Percentiles rank a stretch among this genome's conserved stretches.
These are phyloP conservation scores for Eucalyptus brandiana DNA, from an alignment of 345 rosid genomes.

Conservation along the genomic window DNA sequence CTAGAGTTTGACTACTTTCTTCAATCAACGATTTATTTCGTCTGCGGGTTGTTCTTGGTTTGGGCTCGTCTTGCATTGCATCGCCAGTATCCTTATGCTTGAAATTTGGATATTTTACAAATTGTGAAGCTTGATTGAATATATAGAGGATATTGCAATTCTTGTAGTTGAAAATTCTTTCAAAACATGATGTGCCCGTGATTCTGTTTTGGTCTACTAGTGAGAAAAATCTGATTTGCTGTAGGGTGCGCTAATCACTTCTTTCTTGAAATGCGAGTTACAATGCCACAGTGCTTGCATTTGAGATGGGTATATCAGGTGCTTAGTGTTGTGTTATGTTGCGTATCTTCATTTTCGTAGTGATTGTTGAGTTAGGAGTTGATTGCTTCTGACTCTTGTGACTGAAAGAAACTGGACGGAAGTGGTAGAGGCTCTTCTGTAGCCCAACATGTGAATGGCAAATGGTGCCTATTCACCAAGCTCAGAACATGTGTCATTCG, in stretches of 20 bases:
- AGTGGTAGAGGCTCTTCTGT: background rate
- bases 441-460: background rate
- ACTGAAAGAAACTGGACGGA: background rate
- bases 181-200: background rate
- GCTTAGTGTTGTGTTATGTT: background rate
- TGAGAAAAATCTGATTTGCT: background rate
- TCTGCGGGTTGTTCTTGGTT: too few species aligned
- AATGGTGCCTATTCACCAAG: background rate
- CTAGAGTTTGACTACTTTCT: too few species aligned
- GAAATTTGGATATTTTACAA: background rate
- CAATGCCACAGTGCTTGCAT: background rate
- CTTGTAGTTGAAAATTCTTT: background rate
- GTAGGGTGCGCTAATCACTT: background rate
- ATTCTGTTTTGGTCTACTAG: background rate
- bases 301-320: background rate
- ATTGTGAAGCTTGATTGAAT: conserved; percentile 4
- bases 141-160: conserved; percentile 1
- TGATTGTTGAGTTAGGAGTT: background rate
- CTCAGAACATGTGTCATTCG: background rate
- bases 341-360: background rate
- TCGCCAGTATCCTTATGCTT: too few species aligned
- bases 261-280: background rate
- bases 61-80: too few species aligned
- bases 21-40: too few species aligned
- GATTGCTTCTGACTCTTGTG: background rate